A percentile compares a stretch with the other conserved stretches of the same genome.
These are phyloP conservation scores for Puccinia triticina DNA, from an alignment of 1,284 basidiomycete species.

Conservation along the genomic window DNA sequence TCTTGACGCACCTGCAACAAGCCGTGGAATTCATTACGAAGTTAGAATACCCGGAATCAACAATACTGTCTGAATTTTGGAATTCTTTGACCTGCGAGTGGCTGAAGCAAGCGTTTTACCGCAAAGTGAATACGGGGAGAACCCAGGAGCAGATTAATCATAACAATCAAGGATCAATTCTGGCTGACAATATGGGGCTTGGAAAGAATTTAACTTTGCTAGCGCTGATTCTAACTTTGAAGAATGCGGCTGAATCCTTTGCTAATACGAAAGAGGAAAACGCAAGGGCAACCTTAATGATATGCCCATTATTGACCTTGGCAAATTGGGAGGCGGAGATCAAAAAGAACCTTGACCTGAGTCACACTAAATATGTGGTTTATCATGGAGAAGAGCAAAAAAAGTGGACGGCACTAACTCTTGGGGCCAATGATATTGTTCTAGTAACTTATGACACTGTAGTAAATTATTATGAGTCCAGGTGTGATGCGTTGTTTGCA, in stretches of 20 bases:
- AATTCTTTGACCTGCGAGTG: background rate
- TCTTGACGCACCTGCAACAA: conserved; percentile 9
- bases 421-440: background rate
- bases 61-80: background rate
- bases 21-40: conserved; percentile 1
- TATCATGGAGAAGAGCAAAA: conserved; percentile 17
- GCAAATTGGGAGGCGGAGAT: conserved; percentile 10
- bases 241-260: background rate
- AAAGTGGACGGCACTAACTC: background rate
- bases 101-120: background rate
- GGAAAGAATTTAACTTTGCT: conserved; percentile 13
- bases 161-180: background rate
- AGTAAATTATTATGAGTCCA: background rate
- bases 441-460: conserved; percentile 11
- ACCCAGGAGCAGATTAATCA: background rate
- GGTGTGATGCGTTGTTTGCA: conserved; percentile 13
- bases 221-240: background rate
- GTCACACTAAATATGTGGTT: background rate
- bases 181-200: conserved; percentile 9
- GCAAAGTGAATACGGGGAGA: background rate
- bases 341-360: background rate
- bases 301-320: conserved; percentile 8
- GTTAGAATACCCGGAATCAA: conserved; percentile 2
- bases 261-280: background rate
- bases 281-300: background rate